Evolutionary conservation across 2,329 filamentous ascomycete genomes (phyloP).

Genomic region (Epicoccum sorghinum): DNA sequence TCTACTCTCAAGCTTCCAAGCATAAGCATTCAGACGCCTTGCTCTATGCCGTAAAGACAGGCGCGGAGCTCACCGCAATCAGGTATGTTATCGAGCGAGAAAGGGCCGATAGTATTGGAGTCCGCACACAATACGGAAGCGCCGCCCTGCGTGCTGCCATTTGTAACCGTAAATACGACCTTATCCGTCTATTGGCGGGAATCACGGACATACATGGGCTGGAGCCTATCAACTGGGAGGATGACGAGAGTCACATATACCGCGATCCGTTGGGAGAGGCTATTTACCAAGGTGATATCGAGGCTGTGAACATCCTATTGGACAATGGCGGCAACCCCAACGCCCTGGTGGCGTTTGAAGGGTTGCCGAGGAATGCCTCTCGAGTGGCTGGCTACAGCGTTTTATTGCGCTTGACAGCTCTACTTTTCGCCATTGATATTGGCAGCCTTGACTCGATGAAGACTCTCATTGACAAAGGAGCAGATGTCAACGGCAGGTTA

Average conservation of each 20-base stretch:
- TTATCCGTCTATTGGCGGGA: background rate
- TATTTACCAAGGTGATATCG: background rate
- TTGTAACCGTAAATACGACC: background rate
- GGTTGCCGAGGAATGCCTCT: background rate
- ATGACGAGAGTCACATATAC: background rate
- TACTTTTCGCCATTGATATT: conserved; percentile 11
- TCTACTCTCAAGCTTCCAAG: too few relatives aligned
- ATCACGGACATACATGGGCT: conserved; percentile 1
- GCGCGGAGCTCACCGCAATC: background rate
- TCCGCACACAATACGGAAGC: background rate
- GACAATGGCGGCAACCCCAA: background rate
- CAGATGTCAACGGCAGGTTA: background rate
- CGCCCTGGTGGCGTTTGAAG: conserved; percentile 5
- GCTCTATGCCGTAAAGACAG: background rate
- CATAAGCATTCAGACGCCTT: too few relatives aligned
- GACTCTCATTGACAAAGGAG: conserved; percentile 1
- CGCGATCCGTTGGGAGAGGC: conserved; percentile 8
- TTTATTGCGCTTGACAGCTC: background rate
- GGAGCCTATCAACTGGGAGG: background rate
- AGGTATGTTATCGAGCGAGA: background rate
- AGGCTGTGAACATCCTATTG: conserved; percentile 2
- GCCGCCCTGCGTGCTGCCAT: conserved; percentile 6
- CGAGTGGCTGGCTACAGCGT: background rate
- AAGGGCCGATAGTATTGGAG: background rate
- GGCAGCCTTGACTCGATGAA: background rate